Evolutionary conservation across 2,329 filamentous ascomycete genomes (phyloP).

Genomic region (Aspergillus sp.): DNA sequence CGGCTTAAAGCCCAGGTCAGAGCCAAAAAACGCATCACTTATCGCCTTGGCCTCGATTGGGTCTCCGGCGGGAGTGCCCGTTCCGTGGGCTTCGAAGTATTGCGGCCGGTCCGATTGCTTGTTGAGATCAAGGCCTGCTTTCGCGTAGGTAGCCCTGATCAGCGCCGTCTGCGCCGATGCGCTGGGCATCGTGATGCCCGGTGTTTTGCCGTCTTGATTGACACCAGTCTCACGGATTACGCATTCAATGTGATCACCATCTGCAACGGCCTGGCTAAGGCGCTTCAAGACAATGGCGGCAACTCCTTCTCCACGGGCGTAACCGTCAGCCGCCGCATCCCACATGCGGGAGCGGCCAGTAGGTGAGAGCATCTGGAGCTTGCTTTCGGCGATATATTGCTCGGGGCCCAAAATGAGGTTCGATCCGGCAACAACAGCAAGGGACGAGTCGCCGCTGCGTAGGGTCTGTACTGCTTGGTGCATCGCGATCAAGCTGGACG

Average conservation of each 20-base stretch:
- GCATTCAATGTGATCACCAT: constrained; percentile 18
- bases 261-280: constrained; percentile 43
- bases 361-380: constrained; percentile 45
- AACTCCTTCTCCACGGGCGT: constrained; percentile 50
- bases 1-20: too few species aligned
- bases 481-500: constrained; percentile 31
- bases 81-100: too few species aligned
- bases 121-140: too few species aligned
- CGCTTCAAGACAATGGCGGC: constrained; percentile 50
- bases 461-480: constrained; percentile 24
- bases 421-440: not conserved
- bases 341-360: constrained; percentile 49
- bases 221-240: too few species aligned
- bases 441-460: not conserved
- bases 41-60: too few species aligned
- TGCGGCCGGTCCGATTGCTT: too few species aligned
- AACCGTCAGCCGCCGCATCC: constrained; percentile 45
- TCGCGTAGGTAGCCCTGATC: too few species aligned
- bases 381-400: constrained; percentile 15
- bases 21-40: too few species aligned
- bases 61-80: too few species aligned
- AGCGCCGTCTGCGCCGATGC: too few species aligned
- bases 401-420: constrained; percentile 4
- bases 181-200: too few species aligned
- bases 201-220: too few species aligned